These are phyloP conservation scores for Tolypocladium amazonense DNA, from an alignment of 2,329 filamentous ascomycete species.

Conservation along the genomic window DNA sequence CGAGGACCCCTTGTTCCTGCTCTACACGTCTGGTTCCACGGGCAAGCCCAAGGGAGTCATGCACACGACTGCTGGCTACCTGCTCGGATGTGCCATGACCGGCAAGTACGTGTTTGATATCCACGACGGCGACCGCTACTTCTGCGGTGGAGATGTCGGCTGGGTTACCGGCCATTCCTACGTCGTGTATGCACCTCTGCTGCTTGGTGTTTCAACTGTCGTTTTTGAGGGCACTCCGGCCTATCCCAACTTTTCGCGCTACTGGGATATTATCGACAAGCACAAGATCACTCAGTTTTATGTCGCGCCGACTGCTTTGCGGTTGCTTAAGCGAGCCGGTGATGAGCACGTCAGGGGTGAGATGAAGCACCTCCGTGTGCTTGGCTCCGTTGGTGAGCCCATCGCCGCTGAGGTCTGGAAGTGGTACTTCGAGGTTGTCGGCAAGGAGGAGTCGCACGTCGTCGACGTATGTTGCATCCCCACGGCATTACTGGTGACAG, in stretches of 20 bases:
- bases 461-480: conserved; percentile 61
- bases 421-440: conserved; percentile 95
- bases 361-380: conserved; percentile 80
- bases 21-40: conserved; percentile 96
- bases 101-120: conserved; percentile 99
- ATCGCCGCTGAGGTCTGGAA: conserved; percentile 99
- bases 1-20: conserved; percentile 92
- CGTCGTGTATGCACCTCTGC: conserved; percentile 88
- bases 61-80: conserved; percentile 92
- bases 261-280: conserved; percentile 97
- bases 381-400: conserved; percentile 93
- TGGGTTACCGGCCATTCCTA: conserved; percentile 99
- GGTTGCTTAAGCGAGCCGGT: conserved; percentile 88
- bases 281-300: conserved; percentile 97
- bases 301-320: conserved; percentile 87
- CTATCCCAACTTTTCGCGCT: conserved; percentile 94
- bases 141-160: conserved; percentile 95
- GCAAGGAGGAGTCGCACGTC: conserved; percentile 85
- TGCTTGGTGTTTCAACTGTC: conserved; percentile 87
- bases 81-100: conserved; percentile 85
- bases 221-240: conserved; percentile 97
- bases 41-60: conserved; percentile 98
- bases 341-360: conserved; percentile 82
- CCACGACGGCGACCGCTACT: conserved; percentile 85
- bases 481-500: background rate